Conservation (phyloP, 148 eudicot species). For the Dianthus caryophyllus region DNA sequence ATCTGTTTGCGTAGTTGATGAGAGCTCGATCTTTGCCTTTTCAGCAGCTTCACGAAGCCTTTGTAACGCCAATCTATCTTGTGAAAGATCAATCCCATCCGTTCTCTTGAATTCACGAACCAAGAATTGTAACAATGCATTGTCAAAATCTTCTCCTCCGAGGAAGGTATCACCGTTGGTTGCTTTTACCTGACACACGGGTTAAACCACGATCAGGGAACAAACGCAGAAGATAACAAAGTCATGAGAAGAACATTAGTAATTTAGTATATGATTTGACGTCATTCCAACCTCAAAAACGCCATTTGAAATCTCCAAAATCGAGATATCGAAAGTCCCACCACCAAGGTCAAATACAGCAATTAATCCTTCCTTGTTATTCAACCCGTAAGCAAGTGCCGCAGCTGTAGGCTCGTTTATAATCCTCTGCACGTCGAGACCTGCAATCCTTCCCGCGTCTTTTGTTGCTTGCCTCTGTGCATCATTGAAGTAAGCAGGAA, state of each 20-base stretch:
- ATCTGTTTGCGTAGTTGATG: constrained; percentile 39
- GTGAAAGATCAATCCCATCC: constrained; percentile 39
- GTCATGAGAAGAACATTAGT: too few relatives aligned
- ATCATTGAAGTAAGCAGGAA: too few relatives aligned
- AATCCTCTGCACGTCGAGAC: constrained; percentile 24
- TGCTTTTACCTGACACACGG: constrained; percentile 31
- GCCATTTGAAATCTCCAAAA: constrained; percentile 49
- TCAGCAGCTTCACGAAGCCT: constrained; percentile 49
- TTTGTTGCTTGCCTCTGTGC: constrained; percentile 26
- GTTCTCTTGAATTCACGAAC: constrained; percentile 36
- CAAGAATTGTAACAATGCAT: constrained; percentile 29
- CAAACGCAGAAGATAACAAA: not conserved
- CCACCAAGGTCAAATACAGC: constrained; percentile 64
- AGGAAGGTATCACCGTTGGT: constrained; percentile 41
- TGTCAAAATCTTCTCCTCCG: constrained; percentile 24
- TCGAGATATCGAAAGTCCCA: constrained; percentile 60
- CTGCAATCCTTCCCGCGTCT: constrained; percentile 57
- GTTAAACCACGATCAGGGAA: not conserved
- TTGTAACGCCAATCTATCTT: constrained; percentile 35
- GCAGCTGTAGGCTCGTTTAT: constrained; percentile 60
- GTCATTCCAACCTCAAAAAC: constrained; percentile 46
- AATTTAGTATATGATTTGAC: too few relatives aligned
- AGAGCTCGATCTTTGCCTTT: constrained; percentile 44
- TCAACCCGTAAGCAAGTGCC: constrained; percentile 56
- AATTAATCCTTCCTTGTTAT: constrained; percentile 45